These are phyloP conservation scores for Silene latifolia DNA, from an alignment of 148 eudicot species.

Conservation along the genomic window DNA sequence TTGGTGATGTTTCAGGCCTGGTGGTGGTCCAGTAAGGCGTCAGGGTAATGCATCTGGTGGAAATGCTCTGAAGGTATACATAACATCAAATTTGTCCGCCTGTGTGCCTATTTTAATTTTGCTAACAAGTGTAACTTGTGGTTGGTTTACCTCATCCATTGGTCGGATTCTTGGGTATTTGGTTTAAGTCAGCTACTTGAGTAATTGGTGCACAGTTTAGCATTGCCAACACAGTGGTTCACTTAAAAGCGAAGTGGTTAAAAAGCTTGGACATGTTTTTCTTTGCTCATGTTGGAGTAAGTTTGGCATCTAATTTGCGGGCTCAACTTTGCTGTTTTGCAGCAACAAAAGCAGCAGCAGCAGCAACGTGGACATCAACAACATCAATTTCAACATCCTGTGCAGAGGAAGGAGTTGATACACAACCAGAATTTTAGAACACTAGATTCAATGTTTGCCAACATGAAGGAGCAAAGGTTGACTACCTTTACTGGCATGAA, in stretches of 20 bases:
- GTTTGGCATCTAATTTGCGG: neutral
- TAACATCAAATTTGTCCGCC: neutral
- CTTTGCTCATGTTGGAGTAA: neutral
- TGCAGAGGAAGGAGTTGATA: neutral
- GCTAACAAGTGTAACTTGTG: neutral
- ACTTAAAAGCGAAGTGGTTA: neutral
- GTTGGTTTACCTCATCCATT: neutral
- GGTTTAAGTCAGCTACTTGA: neutral
- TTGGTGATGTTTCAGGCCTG: neutral
- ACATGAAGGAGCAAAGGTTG: neutral
- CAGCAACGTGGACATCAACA: neutral
- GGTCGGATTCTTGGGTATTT: neutral
- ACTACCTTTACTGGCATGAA: neutral
- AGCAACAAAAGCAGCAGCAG: neutral
- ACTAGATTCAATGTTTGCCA: neutral
- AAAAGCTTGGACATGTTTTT: neutral
- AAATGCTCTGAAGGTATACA: neutral
- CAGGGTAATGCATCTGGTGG: neutral
- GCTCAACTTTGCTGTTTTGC: slow-evolving; percentile 15
- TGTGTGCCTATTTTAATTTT: neutral
- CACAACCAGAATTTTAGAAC: neutral
- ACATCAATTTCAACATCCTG: neutral
- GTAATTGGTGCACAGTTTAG: neutral
- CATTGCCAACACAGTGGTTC: neutral
- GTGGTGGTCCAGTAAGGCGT: neutral